These are phyloP conservation scores for Euphorbia celastroides DNA, from an alignment of 441 rosid species.

Conservation along the genomic window DNA sequence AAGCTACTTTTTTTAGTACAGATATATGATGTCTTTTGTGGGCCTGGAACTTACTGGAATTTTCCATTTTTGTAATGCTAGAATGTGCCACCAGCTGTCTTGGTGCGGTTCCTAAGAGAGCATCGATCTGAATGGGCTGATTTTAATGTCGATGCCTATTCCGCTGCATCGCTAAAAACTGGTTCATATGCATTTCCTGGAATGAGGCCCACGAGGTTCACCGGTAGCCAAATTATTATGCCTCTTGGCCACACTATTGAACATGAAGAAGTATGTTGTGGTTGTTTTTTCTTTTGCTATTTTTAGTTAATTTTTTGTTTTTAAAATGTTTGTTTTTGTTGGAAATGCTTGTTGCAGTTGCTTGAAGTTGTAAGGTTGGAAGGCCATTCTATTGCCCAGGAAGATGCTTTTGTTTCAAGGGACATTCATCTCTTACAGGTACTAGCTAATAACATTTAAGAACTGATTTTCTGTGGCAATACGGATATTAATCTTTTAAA, in stretches of 20 bases:
- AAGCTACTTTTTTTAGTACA: not conserved
- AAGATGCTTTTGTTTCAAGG: constrained; percentile 79
- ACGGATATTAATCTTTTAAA: too few species aligned
- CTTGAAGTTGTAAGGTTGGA: constrained; percentile 92
- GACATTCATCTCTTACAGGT: constrained; percentile 98
- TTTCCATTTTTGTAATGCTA: constrained; percentile 20
- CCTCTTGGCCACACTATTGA: constrained; percentile 96
- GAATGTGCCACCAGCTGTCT: constrained; percentile 94
- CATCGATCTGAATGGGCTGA: constrained; percentile 99
- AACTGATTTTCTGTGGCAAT: not conserved
- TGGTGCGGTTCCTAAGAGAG: constrained; percentile 91
- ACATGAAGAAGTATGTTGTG: constrained; percentile 79
- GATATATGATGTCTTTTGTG: too few species aligned
- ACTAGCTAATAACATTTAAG: constrained; percentile 2
- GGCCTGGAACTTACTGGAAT: constrained; percentile 5
- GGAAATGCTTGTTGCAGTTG: constrained; percentile 30
- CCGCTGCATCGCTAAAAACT: constrained; percentile 80
- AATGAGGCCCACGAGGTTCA: constrained; percentile 89
- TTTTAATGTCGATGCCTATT: constrained; percentile 92
- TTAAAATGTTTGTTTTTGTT: not conserved
- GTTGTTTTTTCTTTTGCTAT: not conserved
- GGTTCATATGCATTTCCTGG: constrained; percentile 80
- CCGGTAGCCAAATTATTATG: constrained; percentile 91
- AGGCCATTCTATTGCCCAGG: constrained; percentile 88
- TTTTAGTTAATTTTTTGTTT: not conserved